Base-by-base conservation (phyloP, 192 early-diverging fungal genomes). In the Borealophlyctis nickersoniae region DNA sequence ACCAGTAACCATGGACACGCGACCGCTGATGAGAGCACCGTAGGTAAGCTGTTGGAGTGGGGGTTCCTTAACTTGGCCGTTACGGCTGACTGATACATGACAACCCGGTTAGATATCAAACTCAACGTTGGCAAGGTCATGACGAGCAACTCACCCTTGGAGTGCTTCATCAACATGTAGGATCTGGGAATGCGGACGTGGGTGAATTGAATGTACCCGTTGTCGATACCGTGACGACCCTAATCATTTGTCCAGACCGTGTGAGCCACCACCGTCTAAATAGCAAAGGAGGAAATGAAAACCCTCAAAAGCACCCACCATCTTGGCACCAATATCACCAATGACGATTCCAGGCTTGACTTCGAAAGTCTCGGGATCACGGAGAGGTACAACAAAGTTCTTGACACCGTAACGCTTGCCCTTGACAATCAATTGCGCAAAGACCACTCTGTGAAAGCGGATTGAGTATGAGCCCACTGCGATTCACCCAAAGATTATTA, bases 261-360 rank as follows among this genome's bases (percentile, higher is more conserved):
- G n/a, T n/a, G n/a, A n/a, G n/a, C n/a, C n/a, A n/a, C n/a, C n/a
- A n/a, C n/a, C n/a, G n/a, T n/a, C n/a, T n/a, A 28, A 36, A 35
- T 13, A 33, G 26, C 30, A n/a, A 26, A 39, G 31, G 30, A 30
- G 9, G 58, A 33, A 50, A 0, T 62, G 26, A n/a, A 23, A 39
- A 16, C 13, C 87, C 77, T 81, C 89, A 23, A 87, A 87, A 58
- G 88, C 88, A 70, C 88, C 80, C 52, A 86, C 89, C 89, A 93
- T 92, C 83, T 95, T 95, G 74, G 93, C 91, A 60, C 93, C 93
- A 50, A 92, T 87, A 60, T 95, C 93, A 49, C 93, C 93, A 79
- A 92, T 91, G 64, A 87, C 87, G 61, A 95, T 81, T 7, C 93
- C 93, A 13, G 93, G 90, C 71, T 90, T 81, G 48, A 89, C 73